phyloP scores from a whole-genome alignment of 2,329 filamentous ascomycete species.

The Diaporthe capsici region DNA sequence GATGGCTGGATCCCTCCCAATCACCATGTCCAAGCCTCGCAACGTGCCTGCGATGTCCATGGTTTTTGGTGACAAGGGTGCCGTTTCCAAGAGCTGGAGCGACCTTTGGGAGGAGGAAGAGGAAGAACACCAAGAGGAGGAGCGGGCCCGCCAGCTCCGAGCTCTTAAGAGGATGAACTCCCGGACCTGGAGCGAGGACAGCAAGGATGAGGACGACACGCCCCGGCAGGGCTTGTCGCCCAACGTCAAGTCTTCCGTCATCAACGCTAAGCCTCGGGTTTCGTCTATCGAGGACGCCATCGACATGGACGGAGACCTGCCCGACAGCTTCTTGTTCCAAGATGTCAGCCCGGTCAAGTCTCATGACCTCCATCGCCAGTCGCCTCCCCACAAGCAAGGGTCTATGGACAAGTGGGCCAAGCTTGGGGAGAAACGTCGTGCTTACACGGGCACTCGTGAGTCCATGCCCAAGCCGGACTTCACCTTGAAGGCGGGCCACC shows the following conservation, averaged over 20 bases:
- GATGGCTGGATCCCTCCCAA: slow-evolving; percentile 80
- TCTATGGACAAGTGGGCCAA: slow-evolving; percentile 88
- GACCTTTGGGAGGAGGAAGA: slow-evolving; percentile 96
- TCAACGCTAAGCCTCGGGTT: slow-evolving; percentile 56
- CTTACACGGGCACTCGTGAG: slow-evolving; percentile 66
- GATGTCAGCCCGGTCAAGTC: slow-evolving; percentile 65
- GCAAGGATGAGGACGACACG: slow-evolving; percentile 64
- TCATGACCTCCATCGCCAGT: slow-evolving; percentile 61
- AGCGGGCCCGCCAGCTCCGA: slow-evolving; percentile 71
- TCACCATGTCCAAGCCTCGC: slow-evolving; percentile 83
- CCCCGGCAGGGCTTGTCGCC: slow-evolving; percentile 59
- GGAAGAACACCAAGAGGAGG: slow-evolving; percentile 79
- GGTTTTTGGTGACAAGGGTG: slow-evolving; percentile 83
- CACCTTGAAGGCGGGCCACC: slow-evolving; percentile 61
- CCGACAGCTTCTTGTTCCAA: slow-evolving; percentile 81
- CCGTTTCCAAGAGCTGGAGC: slow-evolving; percentile 98
- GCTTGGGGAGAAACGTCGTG: slow-evolving; percentile 86
- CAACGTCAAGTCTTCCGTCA: slow-evolving; percentile 56
- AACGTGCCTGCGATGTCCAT: slow-evolving; percentile 79
- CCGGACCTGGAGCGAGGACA: slow-evolving; percentile 85
- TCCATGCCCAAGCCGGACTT: slow-evolving; percentile 61
- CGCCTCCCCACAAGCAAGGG: slow-evolving; percentile 76
- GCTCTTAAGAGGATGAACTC: slow-evolving; percentile 77
- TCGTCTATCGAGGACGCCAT: slow-evolving; percentile 55
- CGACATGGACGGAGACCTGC: slow-evolving; percentile 74